Base-by-base conservation (phyloP, 2,329 filamentous ascomycete species). In the Colletotrichum chrysophilum region DNA sequence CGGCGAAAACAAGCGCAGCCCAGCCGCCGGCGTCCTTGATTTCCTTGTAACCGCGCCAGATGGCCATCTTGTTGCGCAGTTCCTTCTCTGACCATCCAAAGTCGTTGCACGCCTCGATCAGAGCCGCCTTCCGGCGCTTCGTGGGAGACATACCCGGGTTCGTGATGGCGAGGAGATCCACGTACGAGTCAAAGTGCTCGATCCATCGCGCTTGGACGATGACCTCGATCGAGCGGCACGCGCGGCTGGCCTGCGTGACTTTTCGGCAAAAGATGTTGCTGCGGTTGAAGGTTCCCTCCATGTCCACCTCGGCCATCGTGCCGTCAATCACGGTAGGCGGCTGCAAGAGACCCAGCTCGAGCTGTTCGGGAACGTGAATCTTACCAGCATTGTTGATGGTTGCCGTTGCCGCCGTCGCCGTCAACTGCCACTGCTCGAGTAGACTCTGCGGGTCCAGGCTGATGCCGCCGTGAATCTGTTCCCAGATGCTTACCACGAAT, bases 41-140 rank as follows among this genome's bases (percentile, higher is more conserved):
- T 79, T 91, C 89, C 77, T 89, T 87, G 79, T 91, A 92, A 13
- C 90, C 89, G 68, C 89, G 86, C 90, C 90, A 91, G 71, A 91
- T 79, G 13, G 82, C 81, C 82, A 83, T 83, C 75, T 82, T 84
- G 77, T 91, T 91, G 14, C 90, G 86, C 21, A 91, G 79, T 75
- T 91, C 89, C 78, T 91, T 91, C 78, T 91, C 90, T 5, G 87
- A 85, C 89, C 89, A 91, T 3, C 85, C 85, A 74, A 91, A 90
- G 65, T 88, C 86, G 14, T 85, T 82, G 77, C 89, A 91, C 1
- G 90, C 89, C 78, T 90, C 88, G 72, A 87, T 86, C 14, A 91
- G 84, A 0, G 87, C 88, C 3, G 85, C 82, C 81, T 90, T 90
- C 70, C 88, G 87, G 66, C 88, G 86, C 76, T 89, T 89, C 2